These are phyloP conservation scores for Pontederia crassipes DNA, from an alignment of 176 grass and related monocot species.

Conservation along the genomic window DNA sequence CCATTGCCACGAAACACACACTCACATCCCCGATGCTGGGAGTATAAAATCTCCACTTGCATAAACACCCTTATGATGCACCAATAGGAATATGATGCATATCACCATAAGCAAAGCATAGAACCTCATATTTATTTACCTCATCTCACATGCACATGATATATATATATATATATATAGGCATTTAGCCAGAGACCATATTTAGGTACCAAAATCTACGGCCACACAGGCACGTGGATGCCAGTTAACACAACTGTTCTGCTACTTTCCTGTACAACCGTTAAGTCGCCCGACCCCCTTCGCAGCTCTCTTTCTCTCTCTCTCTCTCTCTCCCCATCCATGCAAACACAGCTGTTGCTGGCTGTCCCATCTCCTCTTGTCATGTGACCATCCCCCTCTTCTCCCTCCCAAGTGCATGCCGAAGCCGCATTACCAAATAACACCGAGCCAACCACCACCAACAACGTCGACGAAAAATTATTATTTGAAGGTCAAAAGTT, in stretches of 20 bases:
- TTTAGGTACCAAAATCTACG: neutral
- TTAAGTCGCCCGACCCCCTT: neutral
- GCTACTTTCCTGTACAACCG: constrained; percentile 22
- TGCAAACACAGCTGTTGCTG: constrained; percentile 40
- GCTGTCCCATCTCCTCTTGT: constrained; percentile 44
- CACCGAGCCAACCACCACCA: neutral
- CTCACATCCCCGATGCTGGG: too few relatives aligned
- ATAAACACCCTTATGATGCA: too few relatives aligned
- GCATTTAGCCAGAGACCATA: too few relatives aligned
- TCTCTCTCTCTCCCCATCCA: neutral
- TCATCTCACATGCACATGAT: too few relatives aligned
- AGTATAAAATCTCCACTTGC: too few relatives aligned
- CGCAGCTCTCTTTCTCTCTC: neutral
- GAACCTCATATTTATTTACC: too few relatives aligned
- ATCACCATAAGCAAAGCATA: too few relatives aligned
- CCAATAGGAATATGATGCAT: too few relatives aligned
- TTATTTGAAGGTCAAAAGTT: neutral
- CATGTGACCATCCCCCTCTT: constrained; percentile 31
- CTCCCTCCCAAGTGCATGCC: constrained; percentile 17
- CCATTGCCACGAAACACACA: too few relatives aligned
- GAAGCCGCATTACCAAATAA: constrained; percentile 4
- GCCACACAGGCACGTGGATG: constrained; percentile 51
- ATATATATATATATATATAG: too few relatives aligned
- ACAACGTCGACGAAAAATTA: constrained; percentile 22
- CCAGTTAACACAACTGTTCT: constrained; percentile 21